Conservation (phyloP, 2,329 filamentous ascomycete species). For the Ophiocordyceps unilateralis region DNA sequence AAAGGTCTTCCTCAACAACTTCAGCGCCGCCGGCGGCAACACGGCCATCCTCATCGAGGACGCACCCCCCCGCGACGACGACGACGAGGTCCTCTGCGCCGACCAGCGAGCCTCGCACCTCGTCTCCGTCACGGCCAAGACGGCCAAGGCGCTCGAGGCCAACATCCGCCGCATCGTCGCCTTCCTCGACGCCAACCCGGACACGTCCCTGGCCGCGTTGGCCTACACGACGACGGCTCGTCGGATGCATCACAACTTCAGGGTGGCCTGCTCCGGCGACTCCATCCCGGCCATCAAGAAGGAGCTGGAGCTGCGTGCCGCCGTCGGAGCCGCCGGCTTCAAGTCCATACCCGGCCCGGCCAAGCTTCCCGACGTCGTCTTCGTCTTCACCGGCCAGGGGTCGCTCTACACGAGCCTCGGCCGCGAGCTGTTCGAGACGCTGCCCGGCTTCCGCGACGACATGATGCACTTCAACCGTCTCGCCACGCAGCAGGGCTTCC, state of each 20-base stretch:
- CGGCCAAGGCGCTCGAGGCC: conserved; percentile 34
- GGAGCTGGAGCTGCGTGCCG: neutral
- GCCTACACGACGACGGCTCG: conserved; percentile 54
- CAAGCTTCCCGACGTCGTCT: conserved; percentile 13
- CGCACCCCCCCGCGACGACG: conserved; percentile 24
- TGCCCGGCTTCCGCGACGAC: conserved; percentile 14
- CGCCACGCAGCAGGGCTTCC: conserved; percentile 16
- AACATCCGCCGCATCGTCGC: conserved; percentile 38
- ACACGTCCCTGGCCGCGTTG: conserved; percentile 36
- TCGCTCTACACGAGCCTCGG: conserved; percentile 13
- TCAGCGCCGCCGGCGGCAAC: conserved; percentile 55
- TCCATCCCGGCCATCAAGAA: conserved; percentile 2
- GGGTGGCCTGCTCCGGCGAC: conserved; percentile 27
- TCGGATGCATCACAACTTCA: conserved; percentile 40
- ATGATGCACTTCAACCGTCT: conserved; percentile 16
- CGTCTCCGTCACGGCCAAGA: conserved; percentile 41
- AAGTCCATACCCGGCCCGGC: neutral
- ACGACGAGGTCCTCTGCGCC: conserved; percentile 10
- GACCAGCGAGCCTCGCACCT: conserved; percentile 41
- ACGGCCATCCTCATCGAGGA: conserved; percentile 51
- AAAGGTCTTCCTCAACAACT: conserved; percentile 47
- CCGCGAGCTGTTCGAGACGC: conserved; percentile 13
- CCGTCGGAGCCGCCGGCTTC: neutral
- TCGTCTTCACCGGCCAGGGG: conserved; percentile 30
- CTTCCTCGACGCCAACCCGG: conserved; percentile 33